These are phyloP conservation scores for Ceratocystis huliohia DNA, from an alignment of 2,329 filamentous ascomycete genomes.

Conservation along the genomic window DNA sequence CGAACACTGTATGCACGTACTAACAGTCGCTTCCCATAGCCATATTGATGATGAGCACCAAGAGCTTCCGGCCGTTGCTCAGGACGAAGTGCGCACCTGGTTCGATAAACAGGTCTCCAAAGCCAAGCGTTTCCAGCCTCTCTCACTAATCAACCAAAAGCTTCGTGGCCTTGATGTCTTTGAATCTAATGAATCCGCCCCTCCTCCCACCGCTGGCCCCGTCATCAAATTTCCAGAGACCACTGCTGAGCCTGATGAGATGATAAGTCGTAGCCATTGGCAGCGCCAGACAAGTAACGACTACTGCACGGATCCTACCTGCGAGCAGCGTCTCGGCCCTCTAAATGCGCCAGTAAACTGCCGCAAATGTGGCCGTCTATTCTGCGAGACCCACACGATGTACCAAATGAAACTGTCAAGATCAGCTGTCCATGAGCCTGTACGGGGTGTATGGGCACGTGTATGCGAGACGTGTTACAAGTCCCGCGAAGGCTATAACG, in stretches of 20 bases:
- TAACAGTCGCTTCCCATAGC: slow-evolving; percentile 23
- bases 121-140: slow-evolving; percentile 82
- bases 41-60: slow-evolving; percentile 79
- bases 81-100: slow-evolving; percentile 94
- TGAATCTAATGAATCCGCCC: slow-evolving; percentile 67
- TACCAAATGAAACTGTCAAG: slow-evolving; percentile 97
- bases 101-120: slow-evolving; percentile 90
- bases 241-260: slow-evolving; percentile 66
- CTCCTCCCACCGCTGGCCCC: slow-evolving; percentile 30
- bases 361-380: slow-evolving; percentile 79
- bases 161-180: slow-evolving; percentile 86
- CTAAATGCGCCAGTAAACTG: slow-evolving; percentile 83
- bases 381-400: slow-evolving; percentile 97
- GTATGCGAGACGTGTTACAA: slow-evolving; percentile 99
- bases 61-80: slow-evolving; percentile 74
- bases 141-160: slow-evolving; percentile 86
- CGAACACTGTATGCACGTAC: background rate
- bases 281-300: slow-evolving; percentile 64
- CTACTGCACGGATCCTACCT: slow-evolving; percentile 74
- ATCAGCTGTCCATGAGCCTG: slow-evolving; percentile 77
- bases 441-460: slow-evolving; percentile 80
- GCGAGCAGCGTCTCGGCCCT: slow-evolving; percentile 64
- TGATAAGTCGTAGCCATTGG: slow-evolving; percentile 83
- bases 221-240: slow-evolving; percentile 30
- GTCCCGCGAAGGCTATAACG: slow-evolving; percentile 88